Percentiles rank a stretch among this genome's conserved stretches.
phyloP scores from a whole-genome alignment of 768 basidiomycete species.

The Paxillus involutus region DNA sequence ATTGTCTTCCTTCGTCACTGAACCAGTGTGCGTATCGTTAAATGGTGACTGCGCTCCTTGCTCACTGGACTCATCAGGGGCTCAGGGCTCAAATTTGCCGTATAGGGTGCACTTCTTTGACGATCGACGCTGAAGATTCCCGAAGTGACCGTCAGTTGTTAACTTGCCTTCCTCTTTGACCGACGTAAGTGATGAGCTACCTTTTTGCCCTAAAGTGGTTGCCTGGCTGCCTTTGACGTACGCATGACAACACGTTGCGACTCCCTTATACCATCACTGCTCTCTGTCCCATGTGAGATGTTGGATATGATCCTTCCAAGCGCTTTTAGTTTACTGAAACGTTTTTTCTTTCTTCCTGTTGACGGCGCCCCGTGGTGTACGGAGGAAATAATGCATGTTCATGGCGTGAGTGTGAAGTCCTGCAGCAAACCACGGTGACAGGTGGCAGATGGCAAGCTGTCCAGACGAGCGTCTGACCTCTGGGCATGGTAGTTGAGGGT shows the following conservation, averaged over 20 bases:
- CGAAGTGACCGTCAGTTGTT: conserved; percentile 14
- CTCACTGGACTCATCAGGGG: conserved; percentile 15
- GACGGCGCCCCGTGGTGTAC: conserved; percentile 4
- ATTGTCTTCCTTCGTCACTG: background rate
- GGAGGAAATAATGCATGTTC: conserved; percentile 4
- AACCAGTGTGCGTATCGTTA: background rate
- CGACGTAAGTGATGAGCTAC: conserved; percentile 12
- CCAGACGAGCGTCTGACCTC: conserved; percentile 6
- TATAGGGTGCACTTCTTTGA: conserved; percentile 20
- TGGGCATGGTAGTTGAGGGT: background rate
- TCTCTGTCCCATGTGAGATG: background rate
- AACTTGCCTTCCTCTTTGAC: conserved; percentile 4
- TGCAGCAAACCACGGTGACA: background rate
- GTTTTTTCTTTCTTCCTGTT: conserved; percentile 8
- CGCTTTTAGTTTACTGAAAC: conserved; percentile 3
- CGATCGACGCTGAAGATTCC: conserved; percentile 28
- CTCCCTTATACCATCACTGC: conserved; percentile 1
- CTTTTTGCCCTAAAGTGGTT: conserved; percentile 3
- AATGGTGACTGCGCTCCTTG: background rate
- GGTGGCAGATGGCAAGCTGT: conserved; percentile 9
- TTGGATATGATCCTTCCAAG: conserved; percentile 1
- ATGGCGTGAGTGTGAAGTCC: background rate
- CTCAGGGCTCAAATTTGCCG: conserved; percentile 21
- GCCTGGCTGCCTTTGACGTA: conserved; percentile 21
- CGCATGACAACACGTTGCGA: conserved; percentile 18